Percentiles rank a stretch among this genome's conserved stretches.
These are phyloP conservation scores for Musa balbisiana DNA, from an alignment of 202 grass and related monocot species.

Conservation along the genomic window DNA sequence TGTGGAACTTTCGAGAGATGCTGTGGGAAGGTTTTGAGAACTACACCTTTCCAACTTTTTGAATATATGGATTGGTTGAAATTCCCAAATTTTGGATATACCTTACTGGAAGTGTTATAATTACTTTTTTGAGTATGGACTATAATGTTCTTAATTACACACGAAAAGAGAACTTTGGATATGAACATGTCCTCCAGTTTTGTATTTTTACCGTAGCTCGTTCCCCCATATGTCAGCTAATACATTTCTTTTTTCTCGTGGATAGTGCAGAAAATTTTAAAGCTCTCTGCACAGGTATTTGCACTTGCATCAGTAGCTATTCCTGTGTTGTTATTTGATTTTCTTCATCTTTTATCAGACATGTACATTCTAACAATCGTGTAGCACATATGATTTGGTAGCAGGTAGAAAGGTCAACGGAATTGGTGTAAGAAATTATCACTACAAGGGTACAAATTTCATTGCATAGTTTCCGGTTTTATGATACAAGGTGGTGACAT, in stretches of 20 bases:
- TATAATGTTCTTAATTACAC: neutral
- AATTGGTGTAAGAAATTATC: constrained; percentile 56
- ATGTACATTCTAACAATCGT: neutral
- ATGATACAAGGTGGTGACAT: constrained; percentile 97
- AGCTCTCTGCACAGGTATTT: constrained; percentile 83
- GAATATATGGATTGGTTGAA: too few species aligned
- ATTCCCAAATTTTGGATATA: too few species aligned
- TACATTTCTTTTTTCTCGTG: neutral
- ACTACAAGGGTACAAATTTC: constrained; percentile 87
- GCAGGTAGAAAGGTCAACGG: constrained; percentile 70
- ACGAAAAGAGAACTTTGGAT: too few species aligned
- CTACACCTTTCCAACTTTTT: too few species aligned
- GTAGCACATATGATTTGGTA: neutral
- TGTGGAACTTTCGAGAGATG: too few species aligned
- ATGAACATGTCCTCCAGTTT: too few species aligned
- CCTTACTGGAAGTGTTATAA: too few species aligned
- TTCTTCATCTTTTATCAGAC: neutral
- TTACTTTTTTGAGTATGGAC: too few species aligned
- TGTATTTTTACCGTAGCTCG: neutral
- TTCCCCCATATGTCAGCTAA: constrained; percentile 13
- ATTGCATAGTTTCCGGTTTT: constrained; percentile 80
- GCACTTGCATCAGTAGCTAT: constrained; percentile 6
- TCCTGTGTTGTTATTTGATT: neutral
- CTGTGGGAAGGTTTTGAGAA: too few species aligned
- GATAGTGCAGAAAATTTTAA: constrained; percentile 74